Evolutionary conservation across 768 basidiomycete species (phyloP).

Genomic region (Leccinum barrowsii): DNA sequence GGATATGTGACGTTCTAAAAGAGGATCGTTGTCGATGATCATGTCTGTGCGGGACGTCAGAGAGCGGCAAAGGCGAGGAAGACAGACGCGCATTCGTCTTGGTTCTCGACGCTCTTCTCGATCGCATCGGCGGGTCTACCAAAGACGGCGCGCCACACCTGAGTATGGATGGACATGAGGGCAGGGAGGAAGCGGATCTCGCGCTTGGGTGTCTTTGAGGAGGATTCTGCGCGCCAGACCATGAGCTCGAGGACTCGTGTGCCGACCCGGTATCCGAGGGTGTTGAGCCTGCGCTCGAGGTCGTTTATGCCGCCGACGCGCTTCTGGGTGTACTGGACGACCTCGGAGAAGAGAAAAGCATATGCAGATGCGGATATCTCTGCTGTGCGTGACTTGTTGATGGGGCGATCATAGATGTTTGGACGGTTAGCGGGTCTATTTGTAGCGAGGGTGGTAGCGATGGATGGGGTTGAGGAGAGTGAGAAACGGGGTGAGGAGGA

Average conservation of each 20-base stretch:
- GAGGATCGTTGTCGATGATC: conserved; percentile 96
- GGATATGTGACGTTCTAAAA: conserved; percentile 86
- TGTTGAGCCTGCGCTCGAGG: conserved; percentile 88
- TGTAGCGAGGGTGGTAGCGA: conserved; percentile 51
- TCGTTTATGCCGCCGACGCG: conserved; percentile 93
- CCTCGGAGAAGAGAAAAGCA: conserved; percentile 88
- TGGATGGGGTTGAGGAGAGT: conserved; percentile 66
- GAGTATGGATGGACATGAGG: conserved; percentile 91
- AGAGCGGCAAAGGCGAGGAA: neutral
- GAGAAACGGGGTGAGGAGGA: conserved; percentile 33
- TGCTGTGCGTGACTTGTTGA: conserved; percentile 80
- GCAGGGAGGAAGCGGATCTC: conserved; percentile 89
- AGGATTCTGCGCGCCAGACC: conserved; percentile 73
- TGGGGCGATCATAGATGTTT: conserved; percentile 83
- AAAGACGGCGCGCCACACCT: conserved; percentile 93
- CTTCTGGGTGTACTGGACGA: conserved; percentile 95
- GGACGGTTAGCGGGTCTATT: conserved; percentile 47
- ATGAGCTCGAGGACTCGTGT: conserved; percentile 82
- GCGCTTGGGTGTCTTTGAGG: conserved; percentile 87
- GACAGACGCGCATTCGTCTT: conserved; percentile 79
- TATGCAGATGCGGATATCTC: conserved; percentile 86
- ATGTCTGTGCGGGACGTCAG: conserved; percentile 58
- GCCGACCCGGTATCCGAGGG: conserved; percentile 90
- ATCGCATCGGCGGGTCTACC: conserved; percentile 92
- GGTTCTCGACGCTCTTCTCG: conserved; percentile 93